Base-by-base conservation (phyloP, 768 basidiomycete genomes). In the Dioszegia hungarica region DNA sequence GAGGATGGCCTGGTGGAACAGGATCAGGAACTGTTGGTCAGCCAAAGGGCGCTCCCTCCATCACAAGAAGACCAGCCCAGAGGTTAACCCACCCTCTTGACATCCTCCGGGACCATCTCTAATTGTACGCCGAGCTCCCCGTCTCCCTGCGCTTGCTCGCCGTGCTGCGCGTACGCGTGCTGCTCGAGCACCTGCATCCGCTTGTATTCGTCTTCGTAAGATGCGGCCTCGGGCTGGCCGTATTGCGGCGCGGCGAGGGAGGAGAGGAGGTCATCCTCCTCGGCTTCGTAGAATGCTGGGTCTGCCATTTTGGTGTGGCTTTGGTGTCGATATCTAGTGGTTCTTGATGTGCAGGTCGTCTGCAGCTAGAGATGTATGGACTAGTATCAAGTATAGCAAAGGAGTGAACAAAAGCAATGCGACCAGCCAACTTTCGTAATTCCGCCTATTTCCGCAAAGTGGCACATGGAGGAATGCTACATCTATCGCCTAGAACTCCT, bases 1-100 rank as follows among this genome's bases (percentile, higher is more conserved):
- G 48, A 88, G 80, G 33, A 97, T 89, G 20, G 92, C 88, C 81
- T 94, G 85, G 72, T 94, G 89, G 77, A 98, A 95, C 67, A 90
- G 89, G 5, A 94, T 84, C 70, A 98, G 87, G 79, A 97, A 98
- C 89, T 94, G 60, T 34, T 40, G 36, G 24, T 57, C 29, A 61
- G 49, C 37, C n/a, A 44, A 6, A n/a, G n/a, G n/a, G n/a, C n/a
- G n/a, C n/a, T n/a, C 19, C 38, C 36, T 40, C n/a, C n/a, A 29
- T 39, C 17, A n/a, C 29, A 28, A 10, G n/a, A n/a, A n/a, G n/a
- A n/a, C n/a, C n/a, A n/a, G n/a, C n/a, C 6, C 19, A 36, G 28
- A n/a, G 14, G 9, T 33, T 15, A 27, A 54, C 46, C 28, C 33
- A 50, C 56, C 47, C 60, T 39, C 45, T 61, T 61, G 24, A 61